Evolutionary conservation across 1,139 yeast genomes (phyloP), one percentile per base, ranked within the genome.

Genomic region (Lodderomyces parapsilosis): DNA sequence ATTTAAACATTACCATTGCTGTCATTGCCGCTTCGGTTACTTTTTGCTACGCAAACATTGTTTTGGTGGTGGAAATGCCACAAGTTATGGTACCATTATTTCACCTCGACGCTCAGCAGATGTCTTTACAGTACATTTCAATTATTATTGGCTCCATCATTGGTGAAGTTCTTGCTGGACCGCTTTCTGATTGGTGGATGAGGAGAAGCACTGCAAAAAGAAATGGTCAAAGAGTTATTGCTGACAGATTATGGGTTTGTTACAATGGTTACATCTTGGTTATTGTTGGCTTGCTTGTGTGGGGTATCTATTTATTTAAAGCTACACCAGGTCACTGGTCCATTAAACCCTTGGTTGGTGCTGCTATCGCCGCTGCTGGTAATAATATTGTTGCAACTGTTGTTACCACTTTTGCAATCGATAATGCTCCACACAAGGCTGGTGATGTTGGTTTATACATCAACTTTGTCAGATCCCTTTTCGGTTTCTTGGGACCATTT

Each of bases 121-220:
- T 56, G 33, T 55, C 62, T 11, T 53, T 57, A 18, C 63, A 60
- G 45, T 58, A 51, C 43, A 43, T 60, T 31, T 48, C 63, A 2
- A 35, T 60, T 15, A 54, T 60, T 13, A 40, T 60, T 22, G 65
- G 65, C 17, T 53, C 60, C 10, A 41, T 48, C 11, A 45, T 60
- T 39, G 65, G 65, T 13, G 65, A 60, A 42, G 38, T 52, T 10
- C 37, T 59, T 13, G 56, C 59, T 10, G 64, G 64, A 15, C 57
- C 60, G 5, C 44, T 54, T 14, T 58, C 62, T 15, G 65, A 60
- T 45, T 50, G 51, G 52, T 58, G 61, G 62, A 59, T 60, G 62
- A 46, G 45, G 25, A 40, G 44, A 25, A 39, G 51, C 40, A 42
- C 39, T 31, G 41, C 31, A 11, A 47, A 39, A 32, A 46, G 60